A percentile compares a stretch with the other conserved stretches of the same genome.
Evolutionary conservation across 495 filamentous ascomycete species (phyloP).

Genomic region (Letharia columbiana): DNA sequence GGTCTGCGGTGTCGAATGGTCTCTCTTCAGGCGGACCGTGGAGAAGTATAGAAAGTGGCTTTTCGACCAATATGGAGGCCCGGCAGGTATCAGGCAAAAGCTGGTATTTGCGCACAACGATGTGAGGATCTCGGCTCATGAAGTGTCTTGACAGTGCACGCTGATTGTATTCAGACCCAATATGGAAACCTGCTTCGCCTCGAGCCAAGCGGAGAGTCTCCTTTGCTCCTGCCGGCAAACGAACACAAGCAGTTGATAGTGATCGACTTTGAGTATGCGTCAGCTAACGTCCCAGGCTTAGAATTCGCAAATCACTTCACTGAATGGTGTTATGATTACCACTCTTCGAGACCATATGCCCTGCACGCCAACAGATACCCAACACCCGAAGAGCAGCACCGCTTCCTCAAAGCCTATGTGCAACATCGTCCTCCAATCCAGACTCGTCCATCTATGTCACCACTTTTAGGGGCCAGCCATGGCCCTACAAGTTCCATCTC

Average conservation of each 20-base stretch:
- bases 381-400: slow-evolving; percentile 66
- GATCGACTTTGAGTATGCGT: slow-evolving; percentile 98
- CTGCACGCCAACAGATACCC: slow-evolving; percentile 67
- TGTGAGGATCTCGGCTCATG: slow-evolving; percentile 44
- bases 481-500: slow-evolving; percentile 38
- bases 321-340: slow-evolving; percentile 98
- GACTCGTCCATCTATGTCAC: slow-evolving; percentile 43
- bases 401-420: slow-evolving; percentile 80
- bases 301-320: slow-evolving; percentile 98
- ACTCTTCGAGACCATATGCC: slow-evolving; percentile 56
- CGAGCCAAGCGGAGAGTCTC: slow-evolving; percentile 72
- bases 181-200: slow-evolving; percentile 97
- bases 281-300: slow-evolving; percentile 73
- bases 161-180: slow-evolving; percentile 61
- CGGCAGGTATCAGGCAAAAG: slow-evolving; percentile 54
- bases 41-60: slow-evolving; percentile 2
- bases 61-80: slow-evolving; percentile 49
- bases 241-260: slow-evolving; percentile 92
- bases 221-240: slow-evolving; percentile 78
- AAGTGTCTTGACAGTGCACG: neutral
- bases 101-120: slow-evolving; percentile 97
- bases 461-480: slow-evolving; percentile 41
- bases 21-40: slow-evolving; percentile 62
- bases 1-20: slow-evolving; percentile 82
- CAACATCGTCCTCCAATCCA: slow-evolving; percentile 59